Conservation (phyloP, 352 stramenopile genomes). For the Pythium myriotylum region DNA sequence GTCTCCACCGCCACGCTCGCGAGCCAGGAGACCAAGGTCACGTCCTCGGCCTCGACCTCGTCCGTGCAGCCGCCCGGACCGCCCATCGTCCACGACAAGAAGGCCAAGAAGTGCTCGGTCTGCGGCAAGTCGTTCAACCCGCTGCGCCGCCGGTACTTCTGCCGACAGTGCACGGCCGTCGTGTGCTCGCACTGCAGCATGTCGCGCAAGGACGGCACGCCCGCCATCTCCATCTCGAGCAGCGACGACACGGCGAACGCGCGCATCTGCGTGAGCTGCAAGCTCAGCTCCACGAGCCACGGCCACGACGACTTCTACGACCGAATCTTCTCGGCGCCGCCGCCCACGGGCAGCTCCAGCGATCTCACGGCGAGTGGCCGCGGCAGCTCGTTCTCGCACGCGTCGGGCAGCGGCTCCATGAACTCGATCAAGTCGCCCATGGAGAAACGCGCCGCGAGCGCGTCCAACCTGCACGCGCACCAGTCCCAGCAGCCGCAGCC, state of each 20-base stretch:
- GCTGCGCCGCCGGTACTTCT: slow-evolving; percentile 72
- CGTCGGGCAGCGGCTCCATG: slow-evolving; percentile 10
- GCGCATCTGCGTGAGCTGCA: slow-evolving; percentile 80
- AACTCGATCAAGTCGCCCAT: slow-evolving; percentile 19
- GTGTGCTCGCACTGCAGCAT: slow-evolving; percentile 80
- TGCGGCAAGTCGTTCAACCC: slow-evolving; percentile 87
- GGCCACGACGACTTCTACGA: slow-evolving; percentile 59
- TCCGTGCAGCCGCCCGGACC: slow-evolving; percentile 5
- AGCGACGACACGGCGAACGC: slow-evolving; percentile 56
- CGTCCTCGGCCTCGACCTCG: neutral
- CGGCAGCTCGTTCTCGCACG: slow-evolving; percentile 32
- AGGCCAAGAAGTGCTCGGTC: slow-evolving; percentile 71
- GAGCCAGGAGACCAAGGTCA: slow-evolving; percentile 28
- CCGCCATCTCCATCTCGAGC: slow-evolving; percentile 25
- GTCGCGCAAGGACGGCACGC: slow-evolving; percentile 39
- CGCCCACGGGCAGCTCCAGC: slow-evolving; percentile 24
- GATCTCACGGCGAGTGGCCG: slow-evolving; percentile 24
- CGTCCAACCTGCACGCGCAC: slow-evolving; percentile 20
- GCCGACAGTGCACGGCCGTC: slow-evolving; percentile 58
- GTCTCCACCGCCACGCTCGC: slow-evolving; percentile 19
- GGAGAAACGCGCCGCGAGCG: slow-evolving; percentile 25
- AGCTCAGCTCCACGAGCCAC: slow-evolving; percentile 52
- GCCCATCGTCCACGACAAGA: slow-evolving; percentile 43
- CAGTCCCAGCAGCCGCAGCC: slow-evolving; percentile 1
- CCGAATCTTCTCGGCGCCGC: slow-evolving; percentile 61